phyloP scores from a whole-genome alignment of 768 basidiomycete species.

The Tricholomella constricta region DNA sequence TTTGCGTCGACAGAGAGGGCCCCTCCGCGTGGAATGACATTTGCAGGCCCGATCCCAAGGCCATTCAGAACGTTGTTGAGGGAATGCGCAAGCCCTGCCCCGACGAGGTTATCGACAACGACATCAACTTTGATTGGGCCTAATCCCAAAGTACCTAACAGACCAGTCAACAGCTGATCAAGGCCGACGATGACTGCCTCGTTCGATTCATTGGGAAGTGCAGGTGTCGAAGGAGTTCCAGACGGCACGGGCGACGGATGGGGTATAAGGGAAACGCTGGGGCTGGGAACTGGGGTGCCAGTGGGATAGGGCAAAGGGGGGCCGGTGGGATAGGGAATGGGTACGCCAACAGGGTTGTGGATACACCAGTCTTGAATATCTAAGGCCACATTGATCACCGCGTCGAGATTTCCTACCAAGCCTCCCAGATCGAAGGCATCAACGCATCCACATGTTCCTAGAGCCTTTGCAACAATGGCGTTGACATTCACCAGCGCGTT shows the following conservation, averaged over 20 bases:
- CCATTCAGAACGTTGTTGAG: constrained; percentile 24
- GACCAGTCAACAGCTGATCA: constrained; percentile 20
- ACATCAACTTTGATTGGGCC: constrained; percentile 14
- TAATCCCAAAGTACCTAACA: constrained; percentile 14
- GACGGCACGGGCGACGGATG: neutral
- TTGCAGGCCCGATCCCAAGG: constrained; percentile 20
- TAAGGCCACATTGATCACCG: constrained; percentile 7
- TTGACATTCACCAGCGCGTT: constrained; percentile 11
- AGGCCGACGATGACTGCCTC: constrained; percentile 25
- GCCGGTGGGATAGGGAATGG: neutral
- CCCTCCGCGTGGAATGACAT: neutral
- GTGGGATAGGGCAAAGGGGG: neutral
- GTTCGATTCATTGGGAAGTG: constrained; percentile 4
- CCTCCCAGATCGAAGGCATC: constrained; percentile 4
- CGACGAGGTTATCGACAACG: constrained; percentile 21
- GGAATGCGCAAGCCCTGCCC: constrained; percentile 12
- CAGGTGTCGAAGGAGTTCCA: neutral
- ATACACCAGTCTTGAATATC: constrained; percentile 15
- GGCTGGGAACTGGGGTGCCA: neutral
- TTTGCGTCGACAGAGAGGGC: neutral
- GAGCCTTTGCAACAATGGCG: neutral
- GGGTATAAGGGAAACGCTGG: neutral
- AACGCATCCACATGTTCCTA: constrained; percentile 12
- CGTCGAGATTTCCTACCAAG: constrained; percentile 4
- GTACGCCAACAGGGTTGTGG: constrained; percentile 9